phyloP scores from a whole-genome alignment of 129 eudicot genomes.

The Artemisia annua region DNA sequence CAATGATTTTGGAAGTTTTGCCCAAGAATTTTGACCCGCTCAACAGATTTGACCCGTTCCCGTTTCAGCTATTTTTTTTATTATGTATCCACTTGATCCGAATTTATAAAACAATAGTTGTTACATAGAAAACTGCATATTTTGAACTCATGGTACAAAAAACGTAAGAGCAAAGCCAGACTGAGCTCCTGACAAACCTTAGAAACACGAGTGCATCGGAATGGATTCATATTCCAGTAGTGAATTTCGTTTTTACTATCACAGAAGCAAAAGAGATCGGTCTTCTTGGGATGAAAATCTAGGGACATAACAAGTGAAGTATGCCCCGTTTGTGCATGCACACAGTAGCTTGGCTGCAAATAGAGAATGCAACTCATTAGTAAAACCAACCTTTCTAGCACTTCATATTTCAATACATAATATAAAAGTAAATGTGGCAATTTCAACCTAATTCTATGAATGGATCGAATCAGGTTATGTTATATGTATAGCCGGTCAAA shows the following conservation, averaged over 20 bases:
- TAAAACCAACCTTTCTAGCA: conserved; percentile 10
- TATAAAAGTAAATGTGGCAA: neutral
- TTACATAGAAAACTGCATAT: neutral
- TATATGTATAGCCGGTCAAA: neutral
- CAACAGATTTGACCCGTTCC: too few species aligned
- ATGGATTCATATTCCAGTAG: conserved; percentile 81
- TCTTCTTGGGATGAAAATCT: conserved; percentile 89
- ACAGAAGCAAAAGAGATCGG: conserved; percentile 75
- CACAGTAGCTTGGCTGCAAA: conserved; percentile 74
- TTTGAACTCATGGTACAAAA: neutral
- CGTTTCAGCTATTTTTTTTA: too few species aligned
- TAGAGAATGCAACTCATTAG: conserved; percentile 17
- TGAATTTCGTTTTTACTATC: conserved; percentile 72
- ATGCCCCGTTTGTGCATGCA: conserved; percentile 66
- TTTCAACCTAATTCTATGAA: neutral
- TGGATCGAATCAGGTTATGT: conserved; percentile 3
- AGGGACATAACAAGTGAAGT: conserved; percentile 72
- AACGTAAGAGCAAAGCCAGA: neutral
- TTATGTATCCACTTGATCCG: too few species aligned
- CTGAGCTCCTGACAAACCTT: conserved; percentile 46
- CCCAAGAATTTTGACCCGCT: too few species aligned
- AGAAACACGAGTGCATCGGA: conserved; percentile 66
- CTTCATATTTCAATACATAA: neutral
- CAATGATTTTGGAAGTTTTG: too few species aligned
- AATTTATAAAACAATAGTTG: too few species aligned